Base-by-base conservation (phyloP, 2,329 filamentous ascomycete species). In the Penicillium verrucosum region DNA sequence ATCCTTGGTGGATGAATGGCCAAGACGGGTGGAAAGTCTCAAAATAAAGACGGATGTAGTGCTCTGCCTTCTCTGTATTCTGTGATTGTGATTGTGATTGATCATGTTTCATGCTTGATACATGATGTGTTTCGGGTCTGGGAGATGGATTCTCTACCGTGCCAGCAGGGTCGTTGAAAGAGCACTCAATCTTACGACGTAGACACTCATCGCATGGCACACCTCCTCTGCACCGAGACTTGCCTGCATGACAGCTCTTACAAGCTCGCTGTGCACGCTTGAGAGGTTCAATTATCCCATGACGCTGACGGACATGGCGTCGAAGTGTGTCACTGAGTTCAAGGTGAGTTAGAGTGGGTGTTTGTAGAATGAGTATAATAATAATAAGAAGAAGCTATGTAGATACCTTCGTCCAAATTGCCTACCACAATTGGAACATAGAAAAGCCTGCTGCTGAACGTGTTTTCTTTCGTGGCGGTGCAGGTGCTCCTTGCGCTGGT, bases 41-140 rank as follows among this genome's bases (percentile, higher is more conserved):
- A 46, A 71, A 70, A 51, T 69, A 73, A 11, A 65, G 48, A 36
- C 42, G n/a, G 5, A 71, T 45, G 32, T 55, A 70, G 7, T 58
- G 47, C 9, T 58, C 47, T 6, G 38, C 42, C 42, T 61, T 62
- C 2, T 51, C 54, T 5, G 25, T 23, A 41, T 32, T 14, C 7
- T 40, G 27, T 16, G 11, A 5, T 5, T 18, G 27, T 16, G 11
- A 5, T 5, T 18, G 21, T 25, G 43, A 4, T n/a, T 49, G 25
- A 3, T 53, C 34, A 16, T 23, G 25, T 0, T 29, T 41, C 30
- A 10, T 4, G 12, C 16, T 11, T 12, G 36, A 34, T 30, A 11
- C 6, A 5, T 16, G 11, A 25, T 3, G 23, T 21, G 7, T 23
- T 29, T 6, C 11, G 16, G 53, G 44, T 23, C 11, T 12, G 6